These are phyloP conservation scores for Nothomitra cinnamomea DNA, from an alignment of 2,329 filamentous ascomycete species.

Conservation along the genomic window DNA sequence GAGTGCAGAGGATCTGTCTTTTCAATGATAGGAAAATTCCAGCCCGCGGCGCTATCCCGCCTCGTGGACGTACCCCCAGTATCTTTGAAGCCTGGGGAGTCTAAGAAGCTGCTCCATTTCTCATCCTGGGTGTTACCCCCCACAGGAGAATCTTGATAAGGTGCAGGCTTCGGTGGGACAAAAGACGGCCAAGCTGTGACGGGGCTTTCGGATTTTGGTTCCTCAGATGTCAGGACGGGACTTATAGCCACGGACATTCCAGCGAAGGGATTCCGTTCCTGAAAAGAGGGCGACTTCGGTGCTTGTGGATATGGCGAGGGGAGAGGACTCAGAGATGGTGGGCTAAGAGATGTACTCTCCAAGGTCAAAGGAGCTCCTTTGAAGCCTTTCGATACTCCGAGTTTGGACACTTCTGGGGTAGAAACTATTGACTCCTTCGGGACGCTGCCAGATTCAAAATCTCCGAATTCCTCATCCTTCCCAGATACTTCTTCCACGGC, in stretches of 20 bases:
- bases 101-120: conserved; percentile 28
- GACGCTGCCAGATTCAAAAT: conserved; percentile 39
- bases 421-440: conserved; percentile 17
- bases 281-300: conserved; percentile 35
- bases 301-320: conserved; percentile 22
- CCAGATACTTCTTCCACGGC: conserved; percentile 19
- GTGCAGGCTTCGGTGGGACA: not conserved
- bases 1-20: not conserved
- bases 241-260: conserved; percentile 31
- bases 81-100: conserved; percentile 12
- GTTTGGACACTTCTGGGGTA: not conserved
- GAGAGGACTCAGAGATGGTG: conserved; percentile 15
- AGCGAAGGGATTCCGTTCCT: conserved; percentile 35
- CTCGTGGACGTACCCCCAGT: not conserved
- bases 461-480: conserved; percentile 34
- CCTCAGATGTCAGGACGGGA: conserved; percentile 17
- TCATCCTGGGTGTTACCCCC: conserved; percentile 22
- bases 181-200: conserved; percentile 1
- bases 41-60: not conserved
- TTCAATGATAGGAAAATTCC: not conserved
- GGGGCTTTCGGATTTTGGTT: not conserved
- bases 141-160: not conserved
- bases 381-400: not conserved
- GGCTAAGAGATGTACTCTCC: conserved; percentile 6
- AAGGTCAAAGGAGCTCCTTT: not conserved